Conservation (phyloP, 345 rosid genomes). For the Eucalyptus globulus region DNA sequence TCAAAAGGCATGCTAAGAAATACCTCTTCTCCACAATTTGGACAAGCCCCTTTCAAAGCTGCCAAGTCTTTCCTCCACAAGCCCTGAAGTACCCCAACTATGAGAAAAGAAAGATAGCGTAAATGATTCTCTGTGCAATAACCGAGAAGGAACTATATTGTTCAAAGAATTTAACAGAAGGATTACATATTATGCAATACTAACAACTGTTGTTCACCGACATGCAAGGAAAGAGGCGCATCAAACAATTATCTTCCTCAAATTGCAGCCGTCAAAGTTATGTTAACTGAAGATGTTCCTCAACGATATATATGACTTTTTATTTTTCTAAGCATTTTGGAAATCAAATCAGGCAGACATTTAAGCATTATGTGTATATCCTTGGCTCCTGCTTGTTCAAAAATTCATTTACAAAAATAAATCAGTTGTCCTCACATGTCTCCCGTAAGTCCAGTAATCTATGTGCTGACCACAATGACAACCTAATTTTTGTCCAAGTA, state of each 20-base stretch:
- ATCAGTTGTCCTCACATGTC: neutral
- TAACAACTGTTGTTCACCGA: neutral
- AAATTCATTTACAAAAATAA: neutral
- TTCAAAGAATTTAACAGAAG: neutral
- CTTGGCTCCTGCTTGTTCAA: neutral
- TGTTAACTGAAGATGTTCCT: neutral
- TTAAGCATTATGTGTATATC: neutral
- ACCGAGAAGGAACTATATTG: neutral
- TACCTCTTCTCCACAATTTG: slow-evolving; percentile 98
- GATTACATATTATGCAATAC: neutral
- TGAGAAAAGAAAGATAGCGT: neutral
- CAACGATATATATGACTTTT: neutral
- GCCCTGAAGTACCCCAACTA: slow-evolving; percentile 75
- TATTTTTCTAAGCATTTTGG: neutral
- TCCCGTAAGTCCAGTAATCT: neutral
- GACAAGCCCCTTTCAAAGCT: slow-evolving; percentile 86
- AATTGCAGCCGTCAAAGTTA: neutral
- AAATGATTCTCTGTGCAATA: neutral
- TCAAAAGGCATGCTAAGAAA: neutral
- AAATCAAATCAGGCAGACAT: neutral
- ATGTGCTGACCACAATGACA: neutral
- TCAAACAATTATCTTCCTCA: neutral
- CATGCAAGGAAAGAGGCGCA: neutral
- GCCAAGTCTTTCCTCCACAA: slow-evolving; percentile 92
- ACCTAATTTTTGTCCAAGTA: neutral